A percentile compares a stretch with the other conserved stretches of the same genome.
These are phyloP conservation scores for Cetraspora pellucida DNA, from an alignment of 192 early-diverging fungal species.

Conservation along the genomic window DNA sequence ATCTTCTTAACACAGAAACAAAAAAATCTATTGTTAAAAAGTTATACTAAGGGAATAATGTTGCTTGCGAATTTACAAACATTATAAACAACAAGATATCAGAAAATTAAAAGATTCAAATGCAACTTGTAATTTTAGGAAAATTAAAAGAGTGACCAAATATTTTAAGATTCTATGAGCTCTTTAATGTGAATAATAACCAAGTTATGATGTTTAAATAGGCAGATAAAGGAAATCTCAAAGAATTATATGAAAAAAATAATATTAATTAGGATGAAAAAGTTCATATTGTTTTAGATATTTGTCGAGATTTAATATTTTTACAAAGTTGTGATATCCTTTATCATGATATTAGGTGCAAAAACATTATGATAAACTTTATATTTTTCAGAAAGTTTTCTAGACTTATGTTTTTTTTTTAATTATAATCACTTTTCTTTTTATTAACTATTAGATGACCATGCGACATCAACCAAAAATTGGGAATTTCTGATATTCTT, in stretches of 20 bases:
- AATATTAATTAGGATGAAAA: neutral
- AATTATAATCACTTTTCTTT: neutral
- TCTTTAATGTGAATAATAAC: neutral
- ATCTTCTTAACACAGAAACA: neutral
- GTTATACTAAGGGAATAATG: neutral
- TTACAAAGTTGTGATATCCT: neutral
- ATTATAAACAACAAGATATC: neutral
- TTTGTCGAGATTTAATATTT: constrained; percentile 16
- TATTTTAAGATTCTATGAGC: constrained; percentile 18
- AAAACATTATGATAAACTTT: constrained; percentile 2
- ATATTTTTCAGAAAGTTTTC: too few species aligned
- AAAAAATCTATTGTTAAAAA: neutral
- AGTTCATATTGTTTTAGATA: constrained; percentile 3
- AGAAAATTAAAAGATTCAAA: neutral
- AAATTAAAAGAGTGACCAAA: neutral
- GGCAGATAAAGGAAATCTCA: too few species aligned
- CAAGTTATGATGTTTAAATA: neutral
- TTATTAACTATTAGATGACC: neutral
- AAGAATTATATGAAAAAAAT: neutral
- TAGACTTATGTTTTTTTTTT: too few species aligned
- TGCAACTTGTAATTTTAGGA: constrained; percentile 4
- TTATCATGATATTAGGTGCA: constrained; percentile 17
- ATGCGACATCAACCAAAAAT: neutral
- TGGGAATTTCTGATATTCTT: neutral
- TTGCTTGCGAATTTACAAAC: neutral